Evolutionary conservation across 176 grass and related monocot species (phyloP).

Genomic region (Aegilops longissima): DNA sequence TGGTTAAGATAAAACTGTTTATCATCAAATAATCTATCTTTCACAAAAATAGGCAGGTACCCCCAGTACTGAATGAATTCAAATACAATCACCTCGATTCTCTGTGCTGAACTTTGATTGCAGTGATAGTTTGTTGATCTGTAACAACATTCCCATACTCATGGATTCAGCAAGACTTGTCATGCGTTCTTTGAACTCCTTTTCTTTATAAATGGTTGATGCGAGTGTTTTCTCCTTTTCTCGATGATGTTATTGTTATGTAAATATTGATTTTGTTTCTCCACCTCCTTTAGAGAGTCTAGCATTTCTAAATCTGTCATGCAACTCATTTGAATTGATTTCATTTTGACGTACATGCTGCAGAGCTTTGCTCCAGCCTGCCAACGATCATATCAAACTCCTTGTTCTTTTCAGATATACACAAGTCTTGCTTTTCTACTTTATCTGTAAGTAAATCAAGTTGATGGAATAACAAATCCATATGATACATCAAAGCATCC

Average conservation of each 20-base stretch:
- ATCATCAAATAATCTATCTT: not conserved
- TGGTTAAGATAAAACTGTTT: not conserved
- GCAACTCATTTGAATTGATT: constrained; percentile 26
- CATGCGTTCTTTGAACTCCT: constrained; percentile 32
- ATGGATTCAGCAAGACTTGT: constrained; percentile 27
- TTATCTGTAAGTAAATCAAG: constrained; percentile 48
- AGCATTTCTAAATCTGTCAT: constrained; percentile 24
- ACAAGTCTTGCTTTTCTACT: constrained; percentile 37
- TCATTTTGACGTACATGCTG: constrained; percentile 44
- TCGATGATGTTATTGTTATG: constrained; percentile 39
- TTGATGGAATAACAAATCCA: constrained; percentile 30
- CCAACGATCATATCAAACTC: constrained; percentile 33
- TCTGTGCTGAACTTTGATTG: constrained; percentile 34
- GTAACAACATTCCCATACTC: constrained; percentile 36
- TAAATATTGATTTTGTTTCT: constrained; percentile 41
- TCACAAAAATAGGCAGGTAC: not conserved
- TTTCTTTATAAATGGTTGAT: constrained; percentile 35
- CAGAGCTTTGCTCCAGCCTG: constrained; percentile 39
- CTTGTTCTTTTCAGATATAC: constrained; percentile 37
- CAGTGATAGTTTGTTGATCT: constrained; percentile 27
- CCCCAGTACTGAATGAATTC: not conserved
- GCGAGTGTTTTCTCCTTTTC: constrained; percentile 5
- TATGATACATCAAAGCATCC: not conserved
- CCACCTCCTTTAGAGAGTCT: constrained; percentile 30
- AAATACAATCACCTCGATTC: constrained; percentile 55